phyloP scores from a whole-genome alignment of 768 basidiomycete species.

The Tulasnella sp. region DNA sequence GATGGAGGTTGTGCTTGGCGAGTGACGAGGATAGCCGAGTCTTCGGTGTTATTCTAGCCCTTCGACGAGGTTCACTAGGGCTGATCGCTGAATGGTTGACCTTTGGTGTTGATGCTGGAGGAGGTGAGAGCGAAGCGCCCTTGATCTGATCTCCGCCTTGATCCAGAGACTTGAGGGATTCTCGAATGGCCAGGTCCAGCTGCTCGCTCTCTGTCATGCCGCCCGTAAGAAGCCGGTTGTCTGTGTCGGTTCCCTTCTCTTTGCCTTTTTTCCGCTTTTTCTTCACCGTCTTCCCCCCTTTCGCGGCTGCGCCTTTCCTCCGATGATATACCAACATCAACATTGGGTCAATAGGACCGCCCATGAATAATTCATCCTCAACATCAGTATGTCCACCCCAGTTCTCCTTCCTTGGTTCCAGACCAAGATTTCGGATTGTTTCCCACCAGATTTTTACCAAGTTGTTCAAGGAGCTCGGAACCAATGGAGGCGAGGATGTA shows the following conservation, averaged over 20 bases:
- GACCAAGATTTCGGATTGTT: background rate
- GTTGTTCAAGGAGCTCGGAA: background rate
- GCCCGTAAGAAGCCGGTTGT: no score
- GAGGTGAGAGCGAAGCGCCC: background rate
- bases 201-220: slow-evolving; percentile 22
- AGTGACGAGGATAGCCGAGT: no score
- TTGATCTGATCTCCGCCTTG: no score
- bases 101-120: background rate
- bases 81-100: background rate
- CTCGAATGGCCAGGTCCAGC: slow-evolving; percentile 24
- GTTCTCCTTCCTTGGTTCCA: background rate
- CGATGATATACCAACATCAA: slow-evolving; percentile 10
- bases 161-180: slow-evolving; percentile 12
- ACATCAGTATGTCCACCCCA: background rate
- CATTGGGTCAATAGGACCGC: slow-evolving; percentile 1
- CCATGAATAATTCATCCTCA: background rate
- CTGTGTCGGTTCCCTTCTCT: slow-evolving; percentile 6
- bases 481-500: background rate
- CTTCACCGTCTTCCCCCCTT: background rate
- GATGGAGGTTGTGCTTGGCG: no score
- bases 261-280: slow-evolving; percentile 13
- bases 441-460: background rate
- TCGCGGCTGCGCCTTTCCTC: background rate
- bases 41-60: no score
- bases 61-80: no score